Evolutionary conservation across 768 basidiomycete species (phyloP).

Genomic region (Auriscalpium orientale): DNA sequence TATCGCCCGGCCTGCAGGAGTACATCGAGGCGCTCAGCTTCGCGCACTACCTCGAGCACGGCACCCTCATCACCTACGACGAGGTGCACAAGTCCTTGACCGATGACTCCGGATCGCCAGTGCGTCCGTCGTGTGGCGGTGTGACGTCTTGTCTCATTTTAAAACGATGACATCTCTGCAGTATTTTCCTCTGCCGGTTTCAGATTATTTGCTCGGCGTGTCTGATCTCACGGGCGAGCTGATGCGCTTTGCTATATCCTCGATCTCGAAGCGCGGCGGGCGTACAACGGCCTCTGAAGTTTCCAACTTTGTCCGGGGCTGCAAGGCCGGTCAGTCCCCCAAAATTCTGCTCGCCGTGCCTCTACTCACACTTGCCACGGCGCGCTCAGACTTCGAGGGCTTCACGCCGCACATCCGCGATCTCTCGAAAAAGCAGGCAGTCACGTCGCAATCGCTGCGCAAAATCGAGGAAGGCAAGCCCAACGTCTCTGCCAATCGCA

Average conservation of each 20-base stretch:
- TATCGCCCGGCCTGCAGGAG: conserved; percentile 85
- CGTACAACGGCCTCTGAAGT: conserved; percentile 54
- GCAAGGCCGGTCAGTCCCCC: conserved; percentile 52
- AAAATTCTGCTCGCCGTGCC: background rate
- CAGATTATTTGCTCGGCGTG: conserved; percentile 88
- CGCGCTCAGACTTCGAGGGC: conserved; percentile 61
- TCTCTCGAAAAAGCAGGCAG: conserved; percentile 79
- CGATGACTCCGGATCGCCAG: conserved; percentile 41
- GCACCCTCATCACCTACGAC: conserved; percentile 55
- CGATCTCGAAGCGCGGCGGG: conserved; percentile 61
- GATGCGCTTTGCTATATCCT: conserved; percentile 91
- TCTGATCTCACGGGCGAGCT: conserved; percentile 95
- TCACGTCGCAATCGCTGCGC: conserved; percentile 79
- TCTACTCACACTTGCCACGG: background rate
- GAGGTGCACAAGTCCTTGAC: conserved; percentile 61
- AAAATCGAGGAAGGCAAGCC: conserved; percentile 89
- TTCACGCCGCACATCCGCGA: conserved; percentile 65
- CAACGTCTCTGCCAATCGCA: too few relatives aligned
- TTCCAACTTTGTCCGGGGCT: conserved; percentile 64
- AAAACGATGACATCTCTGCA: conserved; percentile 22
- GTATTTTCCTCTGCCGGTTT: conserved; percentile 69
- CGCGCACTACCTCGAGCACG: conserved; percentile 72
- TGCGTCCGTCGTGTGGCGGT: background rate
- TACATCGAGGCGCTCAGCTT: conserved; percentile 94
- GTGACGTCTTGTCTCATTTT: background rate